phyloP scores from a whole-genome alignment of 306 rosid genomes.

The Sicyos baderoa region DNA sequence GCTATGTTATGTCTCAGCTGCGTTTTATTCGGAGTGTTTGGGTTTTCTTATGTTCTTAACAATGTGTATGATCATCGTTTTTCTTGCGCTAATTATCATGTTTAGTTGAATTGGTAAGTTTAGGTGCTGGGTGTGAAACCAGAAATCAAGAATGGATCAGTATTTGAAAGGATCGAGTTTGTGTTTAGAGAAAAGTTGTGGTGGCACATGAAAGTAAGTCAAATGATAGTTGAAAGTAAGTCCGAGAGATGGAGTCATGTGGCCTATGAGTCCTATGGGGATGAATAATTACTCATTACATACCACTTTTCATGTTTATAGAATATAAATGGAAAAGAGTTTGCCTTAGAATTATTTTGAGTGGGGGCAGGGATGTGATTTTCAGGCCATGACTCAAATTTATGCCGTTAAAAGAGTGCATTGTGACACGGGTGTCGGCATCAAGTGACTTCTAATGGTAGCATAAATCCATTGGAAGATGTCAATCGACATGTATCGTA shows the following conservation, averaged over 20 bases:
- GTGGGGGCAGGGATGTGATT: background rate
- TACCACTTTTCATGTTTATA: background rate
- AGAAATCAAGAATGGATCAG: background rate
- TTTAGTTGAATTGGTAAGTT: background rate
- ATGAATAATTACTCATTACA: conserved; percentile 4
- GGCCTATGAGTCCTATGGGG: background rate
- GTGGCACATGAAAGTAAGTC: background rate
- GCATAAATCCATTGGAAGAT: no score
- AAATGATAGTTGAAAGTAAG: no score
- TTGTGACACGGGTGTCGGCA: background rate
- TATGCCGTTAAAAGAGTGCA: background rate
- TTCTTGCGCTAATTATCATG: background rate
- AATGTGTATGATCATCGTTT: conserved; percentile 7
- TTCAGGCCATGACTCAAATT: background rate
- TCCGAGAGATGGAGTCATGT: background rate
- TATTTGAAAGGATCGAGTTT: background rate
- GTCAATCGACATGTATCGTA: background rate
- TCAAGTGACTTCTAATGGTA: background rate
- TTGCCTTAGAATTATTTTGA: background rate
- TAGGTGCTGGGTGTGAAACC: background rate
- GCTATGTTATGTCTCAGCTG: background rate
- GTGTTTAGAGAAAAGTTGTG: background rate
- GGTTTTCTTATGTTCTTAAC: background rate
- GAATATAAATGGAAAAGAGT: background rate
- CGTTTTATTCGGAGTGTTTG: background rate